Percentiles rank a stretch among this genome's conserved stretches.
Evolutionary conservation across 495 filamentous ascomycete genomes (phyloP).

Genomic region (Podospora australis): DNA sequence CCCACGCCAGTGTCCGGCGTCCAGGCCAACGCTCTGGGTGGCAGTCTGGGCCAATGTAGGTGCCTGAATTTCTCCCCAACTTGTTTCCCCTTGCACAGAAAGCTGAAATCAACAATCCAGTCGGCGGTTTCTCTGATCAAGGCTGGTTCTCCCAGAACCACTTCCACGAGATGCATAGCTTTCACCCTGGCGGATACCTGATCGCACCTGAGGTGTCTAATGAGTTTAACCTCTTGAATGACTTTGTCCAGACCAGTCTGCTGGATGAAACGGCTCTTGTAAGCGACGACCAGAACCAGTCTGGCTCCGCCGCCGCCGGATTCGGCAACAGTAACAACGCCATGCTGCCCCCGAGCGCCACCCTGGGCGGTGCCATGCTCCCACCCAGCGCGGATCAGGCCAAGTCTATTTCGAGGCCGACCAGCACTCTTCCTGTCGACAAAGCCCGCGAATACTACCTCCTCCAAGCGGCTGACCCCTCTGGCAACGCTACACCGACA

Average conservation of each 20-base stretch:
- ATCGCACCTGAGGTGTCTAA: constrained; percentile 90
- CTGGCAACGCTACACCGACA: constrained; percentile 84
- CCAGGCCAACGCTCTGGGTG: constrained; percentile 45
- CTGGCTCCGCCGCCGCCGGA: constrained; percentile 30
- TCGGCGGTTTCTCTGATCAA: constrained; percentile 47
- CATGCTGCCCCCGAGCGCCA: constrained; percentile 34
- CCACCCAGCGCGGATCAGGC: constrained; percentile 46
- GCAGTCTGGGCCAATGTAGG: constrained; percentile 71
- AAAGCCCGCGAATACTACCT: constrained; percentile 95
- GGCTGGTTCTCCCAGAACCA: constrained; percentile 61
- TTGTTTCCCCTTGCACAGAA: constrained; percentile 7
- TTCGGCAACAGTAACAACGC: constrained; percentile 32
- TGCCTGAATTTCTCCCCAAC: constrained; percentile 29
- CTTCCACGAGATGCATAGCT: constrained; percentile 89
- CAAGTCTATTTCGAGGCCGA: constrained; percentile 53
- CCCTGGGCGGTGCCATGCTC: constrained; percentile 34
- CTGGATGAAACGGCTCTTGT: constrained; percentile 70
- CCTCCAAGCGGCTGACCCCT: constrained; percentile 91
- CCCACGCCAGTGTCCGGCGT: constrained; percentile 47
- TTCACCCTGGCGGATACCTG: constrained; percentile 92
- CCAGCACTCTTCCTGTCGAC: constrained; percentile 58
- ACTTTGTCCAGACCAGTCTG: constrained; percentile 85
- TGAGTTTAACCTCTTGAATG: constrained; percentile 93
- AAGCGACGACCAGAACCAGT: constrained; percentile 48
- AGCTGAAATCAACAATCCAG: constrained; percentile 37